These are phyloP conservation scores for Eucalyptus pauciflora DNA, from an alignment of 345 rosid genomes.

Conservation along the genomic window DNA sequence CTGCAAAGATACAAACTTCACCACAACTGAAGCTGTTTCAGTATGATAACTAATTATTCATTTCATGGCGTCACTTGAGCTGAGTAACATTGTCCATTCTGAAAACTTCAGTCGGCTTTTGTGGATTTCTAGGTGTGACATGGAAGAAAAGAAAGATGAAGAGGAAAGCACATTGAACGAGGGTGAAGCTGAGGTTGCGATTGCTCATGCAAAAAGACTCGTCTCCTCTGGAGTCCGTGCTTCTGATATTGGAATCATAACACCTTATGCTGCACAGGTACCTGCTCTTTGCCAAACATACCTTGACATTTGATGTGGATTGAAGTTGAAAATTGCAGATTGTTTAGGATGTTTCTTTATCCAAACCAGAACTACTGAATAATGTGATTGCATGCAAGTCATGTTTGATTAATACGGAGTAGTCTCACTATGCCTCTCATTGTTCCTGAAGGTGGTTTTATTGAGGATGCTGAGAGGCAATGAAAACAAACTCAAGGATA, in stretches of 20 bases:
- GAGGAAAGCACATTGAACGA: constrained; percentile 93
- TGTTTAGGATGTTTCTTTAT: background rate
- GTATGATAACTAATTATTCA: background rate
- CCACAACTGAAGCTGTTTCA: background rate
- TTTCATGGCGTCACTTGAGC: background rate
- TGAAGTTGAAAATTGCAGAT: background rate
- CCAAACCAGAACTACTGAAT: background rate
- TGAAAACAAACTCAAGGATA: constrained; percentile 61
- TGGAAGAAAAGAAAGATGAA: constrained; percentile 99
- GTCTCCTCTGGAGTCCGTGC: constrained; percentile 61
- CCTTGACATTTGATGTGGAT: background rate
- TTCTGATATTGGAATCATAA: constrained; percentile 82
- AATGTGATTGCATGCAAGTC: background rate
- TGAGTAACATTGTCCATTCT: background rate
- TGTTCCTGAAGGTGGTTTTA: constrained; percentile 45
- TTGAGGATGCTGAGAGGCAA: constrained; percentile 61
- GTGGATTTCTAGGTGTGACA: constrained; percentile 60
- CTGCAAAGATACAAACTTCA: background rate
- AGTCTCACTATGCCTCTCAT: background rate
- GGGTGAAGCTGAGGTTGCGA: constrained; percentile 92
- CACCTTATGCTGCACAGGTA: constrained; percentile 98
- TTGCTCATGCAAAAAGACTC: constrained; percentile 83
- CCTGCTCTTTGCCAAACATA: background rate
- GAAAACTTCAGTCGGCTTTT: background rate
- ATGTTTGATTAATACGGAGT: background rate